Evolutionary conservation across 1,284 basidiomycete genomes (phyloP).

Genomic region (Erythrobasidium hasegawianum): DNA sequence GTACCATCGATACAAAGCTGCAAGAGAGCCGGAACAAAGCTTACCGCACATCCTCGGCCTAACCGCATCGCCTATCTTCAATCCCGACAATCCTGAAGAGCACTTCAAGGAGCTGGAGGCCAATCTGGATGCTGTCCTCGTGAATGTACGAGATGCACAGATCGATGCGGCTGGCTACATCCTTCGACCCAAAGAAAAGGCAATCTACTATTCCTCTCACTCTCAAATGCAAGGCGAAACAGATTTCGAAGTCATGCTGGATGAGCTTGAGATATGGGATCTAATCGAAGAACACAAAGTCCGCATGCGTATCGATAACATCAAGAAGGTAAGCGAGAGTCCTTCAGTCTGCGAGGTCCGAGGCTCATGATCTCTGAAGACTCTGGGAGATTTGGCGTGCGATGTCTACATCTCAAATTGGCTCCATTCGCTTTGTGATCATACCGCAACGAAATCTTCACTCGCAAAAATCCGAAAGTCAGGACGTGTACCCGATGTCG

Average conservation of each 20-base stretch:
- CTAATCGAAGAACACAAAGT: slow-evolving; percentile 17
- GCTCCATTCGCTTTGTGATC: slow-evolving; percentile 32
- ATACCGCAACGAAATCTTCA: slow-evolving; percentile 20
- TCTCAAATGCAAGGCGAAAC: slow-evolving; percentile 2
- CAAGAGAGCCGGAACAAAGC: slow-evolving; percentile 19
- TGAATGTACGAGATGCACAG: slow-evolving; percentile 57
- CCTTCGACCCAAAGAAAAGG: slow-evolving; percentile 10
- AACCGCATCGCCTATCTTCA: slow-evolving; percentile 81
- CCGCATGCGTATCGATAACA: slow-evolving; percentile 20
- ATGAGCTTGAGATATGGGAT: slow-evolving; percentile 32
- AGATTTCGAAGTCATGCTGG: slow-evolving; percentile 19
- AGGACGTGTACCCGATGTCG: slow-evolving; percentile 22
- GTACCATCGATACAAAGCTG: slow-evolving; percentile 58
- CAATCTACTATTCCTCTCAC: neutral
- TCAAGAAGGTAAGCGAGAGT: slow-evolving; percentile 12
- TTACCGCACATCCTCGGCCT: slow-evolving; percentile 81
- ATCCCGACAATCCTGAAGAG: slow-evolving; percentile 60
- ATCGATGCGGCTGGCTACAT: slow-evolving; percentile 16
- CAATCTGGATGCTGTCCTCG: slow-evolving; percentile 66
- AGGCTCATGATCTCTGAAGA: neutral
- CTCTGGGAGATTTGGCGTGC: slow-evolving; percentile 17
- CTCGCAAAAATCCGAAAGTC: slow-evolving; percentile 15
- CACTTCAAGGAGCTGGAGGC: slow-evolving; percentile 60
- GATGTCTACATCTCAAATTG: slow-evolving; percentile 34
- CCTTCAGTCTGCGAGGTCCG: neutral